Evolutionary conservation across 1,284 basidiomycete genomes (phyloP), one percentile per base, ranked within the genome.

Genomic region (Cutaneotrichosporon sp.): DNA sequence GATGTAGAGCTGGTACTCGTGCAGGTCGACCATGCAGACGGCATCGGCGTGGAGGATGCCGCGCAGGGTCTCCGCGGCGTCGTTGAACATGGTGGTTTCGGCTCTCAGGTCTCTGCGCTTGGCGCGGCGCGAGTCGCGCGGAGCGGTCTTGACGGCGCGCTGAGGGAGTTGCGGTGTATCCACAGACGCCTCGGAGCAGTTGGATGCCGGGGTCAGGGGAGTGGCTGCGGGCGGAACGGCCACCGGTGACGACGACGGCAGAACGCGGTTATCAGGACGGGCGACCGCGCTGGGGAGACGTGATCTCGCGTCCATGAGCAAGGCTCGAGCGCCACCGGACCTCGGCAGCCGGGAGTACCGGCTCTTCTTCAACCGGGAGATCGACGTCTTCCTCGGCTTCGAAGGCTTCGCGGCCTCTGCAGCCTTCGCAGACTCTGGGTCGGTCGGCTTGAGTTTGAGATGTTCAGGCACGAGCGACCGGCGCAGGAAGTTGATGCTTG

Each of bases 1-100:
- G 27, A 74, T 67, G 62, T 69, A 77, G 14, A 77, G 62, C 52
- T 76, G 72, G 52, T 69, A 75, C 31, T 76, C 73, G 46, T 69
- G 70, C 50, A 74, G 59, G 49, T 69, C 65, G 34, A 77, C 60
- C 22, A 76, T 68, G 14, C 62, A 66, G 2, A 77, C 70, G 1
- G 70, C 69, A 55, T 77, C 75, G 10, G 73, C 74, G 6, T 65
- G 60, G 20, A 77, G 67, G 11, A 76, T 69, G 2, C 60, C 55
- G 0, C 70, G 67, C 1, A 75, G 54, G 2, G 75, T 77, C 0
- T 62, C 52, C 1, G 74, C 72, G 0, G 71, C 70, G 53, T 77
- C 72, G 29, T 55, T 59, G 57, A 68, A 62, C 20, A 75, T 53
- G 9, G 49, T 60, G n/a, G 29, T 54, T 38, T 74, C 70, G 2